Percentiles rank a stretch among this genome's conserved stretches.
These are phyloP conservation scores for Cladosporium velox DNA, from an alignment of 2,329 filamentous ascomycete species.

Conservation along the genomic window DNA sequence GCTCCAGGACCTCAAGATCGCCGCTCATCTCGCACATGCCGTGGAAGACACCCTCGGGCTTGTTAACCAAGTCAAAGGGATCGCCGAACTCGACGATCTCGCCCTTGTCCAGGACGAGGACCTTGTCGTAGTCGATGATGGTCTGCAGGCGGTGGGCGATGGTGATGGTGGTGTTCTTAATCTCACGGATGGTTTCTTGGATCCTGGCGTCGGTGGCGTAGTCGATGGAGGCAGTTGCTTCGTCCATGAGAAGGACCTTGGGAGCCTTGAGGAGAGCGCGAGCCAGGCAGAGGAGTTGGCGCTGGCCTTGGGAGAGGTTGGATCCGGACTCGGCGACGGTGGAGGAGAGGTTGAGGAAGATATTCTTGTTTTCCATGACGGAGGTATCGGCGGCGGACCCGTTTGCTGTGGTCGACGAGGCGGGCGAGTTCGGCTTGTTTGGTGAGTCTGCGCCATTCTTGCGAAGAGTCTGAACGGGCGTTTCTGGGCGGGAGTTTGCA, in stretches of 20 bases:
- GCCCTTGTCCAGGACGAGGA: slow-evolving; percentile 89
- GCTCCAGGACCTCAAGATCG: slow-evolving; percentile 59
- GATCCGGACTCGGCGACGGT: slow-evolving; percentile 85
- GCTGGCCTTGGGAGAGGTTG: slow-evolving; percentile 93
- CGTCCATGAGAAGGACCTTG: slow-evolving; percentile 97
- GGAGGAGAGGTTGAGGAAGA: slow-evolving; percentile 85
- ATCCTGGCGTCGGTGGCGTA: slow-evolving; percentile 95
- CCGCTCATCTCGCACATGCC: slow-evolving; percentile 71
- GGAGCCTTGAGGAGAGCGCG: slow-evolving; percentile 89
- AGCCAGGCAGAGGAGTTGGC: slow-evolving; percentile 90
- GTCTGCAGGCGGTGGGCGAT: slow-evolving; percentile 95
- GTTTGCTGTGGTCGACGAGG: slow-evolving; percentile 34
- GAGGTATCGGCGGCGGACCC: slow-evolving; percentile 37
- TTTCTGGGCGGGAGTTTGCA: slow-evolving; percentile 44
- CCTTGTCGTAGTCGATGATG: slow-evolving; percentile 97
- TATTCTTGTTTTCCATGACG: slow-evolving; percentile 80
- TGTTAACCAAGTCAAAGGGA: slow-evolving; percentile 76
- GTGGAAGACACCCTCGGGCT: slow-evolving; percentile 66
- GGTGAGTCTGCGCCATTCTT: slow-evolving; percentile 25
- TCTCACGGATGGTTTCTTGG: slow-evolving; percentile 91
- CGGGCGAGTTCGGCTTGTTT: slow-evolving; percentile 30
- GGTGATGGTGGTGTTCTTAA: slow-evolving; percentile 89
- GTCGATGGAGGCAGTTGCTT: slow-evolving; percentile 96
- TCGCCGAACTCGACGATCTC: slow-evolving; percentile 86
- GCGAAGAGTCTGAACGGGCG: slow-evolving; percentile 31